Conservation (phyloP, 1,284 basidiomycete species). For the Tylopilus sp. region DNA sequence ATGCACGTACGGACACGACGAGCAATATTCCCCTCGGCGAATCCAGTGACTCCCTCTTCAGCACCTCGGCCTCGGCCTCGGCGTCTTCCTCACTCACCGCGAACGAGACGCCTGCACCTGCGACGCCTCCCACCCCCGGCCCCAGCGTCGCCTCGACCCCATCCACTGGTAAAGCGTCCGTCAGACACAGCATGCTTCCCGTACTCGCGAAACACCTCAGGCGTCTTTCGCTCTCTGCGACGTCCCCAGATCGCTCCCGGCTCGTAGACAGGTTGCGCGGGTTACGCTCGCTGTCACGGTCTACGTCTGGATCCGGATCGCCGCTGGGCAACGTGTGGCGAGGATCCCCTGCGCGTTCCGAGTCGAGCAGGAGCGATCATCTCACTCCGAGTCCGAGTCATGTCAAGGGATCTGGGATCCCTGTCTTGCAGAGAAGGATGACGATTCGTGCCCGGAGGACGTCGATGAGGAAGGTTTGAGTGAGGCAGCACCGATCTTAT, state of each 20-base stretch:
- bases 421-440: constrained; percentile 29
- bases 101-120: constrained; percentile 23
- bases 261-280: constrained; percentile 19
- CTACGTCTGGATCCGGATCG: constrained; percentile 1
- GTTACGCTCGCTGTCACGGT: constrained; percentile 16
- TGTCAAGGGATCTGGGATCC: constrained; percentile 28
- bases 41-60: constrained; percentile 32
- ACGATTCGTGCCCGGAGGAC: constrained; percentile 28
- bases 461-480: constrained; percentile 19
- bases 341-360: constrained; percentile 21
- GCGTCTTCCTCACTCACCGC: constrained; percentile 20
- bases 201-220: constrained; percentile 26
- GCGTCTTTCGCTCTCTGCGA: constrained; percentile 22
- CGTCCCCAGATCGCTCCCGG: constrained; percentile 15
- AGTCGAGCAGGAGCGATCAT: constrained; percentile 15
- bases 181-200: constrained; percentile 30
- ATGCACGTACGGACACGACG: not conserved
- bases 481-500: not conserved
- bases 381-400: constrained; percentile 19
- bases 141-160: constrained; percentile 2
- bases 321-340: constrained; percentile 12
- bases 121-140: constrained; percentile 24
- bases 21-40: constrained; percentile 18
- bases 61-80: constrained; percentile 17
- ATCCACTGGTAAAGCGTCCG: constrained; percentile 9